phyloP scores from a whole-genome alignment of 768 basidiomycete genomes.

The Lactarius psammicola region DNA sequence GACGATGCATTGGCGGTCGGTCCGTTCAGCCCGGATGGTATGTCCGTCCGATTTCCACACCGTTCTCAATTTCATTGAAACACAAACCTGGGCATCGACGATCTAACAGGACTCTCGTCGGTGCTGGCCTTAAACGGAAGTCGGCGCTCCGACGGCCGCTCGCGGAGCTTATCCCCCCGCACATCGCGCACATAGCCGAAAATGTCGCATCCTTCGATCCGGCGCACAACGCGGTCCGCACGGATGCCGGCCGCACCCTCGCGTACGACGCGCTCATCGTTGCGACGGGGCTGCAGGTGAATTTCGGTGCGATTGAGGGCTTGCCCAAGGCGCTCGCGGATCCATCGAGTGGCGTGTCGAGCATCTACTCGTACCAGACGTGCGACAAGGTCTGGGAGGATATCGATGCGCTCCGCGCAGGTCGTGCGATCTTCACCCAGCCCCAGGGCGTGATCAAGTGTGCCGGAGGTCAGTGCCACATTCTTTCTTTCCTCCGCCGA shows the following conservation, averaged over 20 bases:
- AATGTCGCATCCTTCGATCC: conserved; percentile 77
- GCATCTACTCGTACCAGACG: conserved; percentile 88
- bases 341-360: conserved; percentile 76
- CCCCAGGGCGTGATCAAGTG: conserved; percentile 93
- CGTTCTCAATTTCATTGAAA: neutral
- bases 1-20: conserved; percentile 18
- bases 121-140: conserved; percentile 79
- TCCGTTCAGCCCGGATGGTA: conserved; percentile 82
- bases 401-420: conserved; percentile 69
- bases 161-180: conserved; percentile 65
- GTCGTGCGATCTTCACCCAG: conserved; percentile 92
- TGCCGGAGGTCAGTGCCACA: conserved; percentile 62
- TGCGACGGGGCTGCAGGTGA: conserved; percentile 84
- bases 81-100: neutral
- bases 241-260: conserved; percentile 64
- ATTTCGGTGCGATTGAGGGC: conserved; percentile 74
- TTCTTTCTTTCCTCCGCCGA: neutral
- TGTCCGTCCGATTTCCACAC: conserved; percentile 28
- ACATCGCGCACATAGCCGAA: conserved; percentile 69
- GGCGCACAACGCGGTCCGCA: conserved; percentile 66
- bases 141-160: conserved; percentile 64
- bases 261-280: conserved; percentile 87
- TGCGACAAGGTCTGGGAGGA: conserved; percentile 88
- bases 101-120: conserved; percentile 80
- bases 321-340: conserved; percentile 75